These are phyloP conservation scores for Diaporthe eres DNA, from an alignment of 2,329 filamentous ascomycete species.

Conservation along the genomic window DNA sequence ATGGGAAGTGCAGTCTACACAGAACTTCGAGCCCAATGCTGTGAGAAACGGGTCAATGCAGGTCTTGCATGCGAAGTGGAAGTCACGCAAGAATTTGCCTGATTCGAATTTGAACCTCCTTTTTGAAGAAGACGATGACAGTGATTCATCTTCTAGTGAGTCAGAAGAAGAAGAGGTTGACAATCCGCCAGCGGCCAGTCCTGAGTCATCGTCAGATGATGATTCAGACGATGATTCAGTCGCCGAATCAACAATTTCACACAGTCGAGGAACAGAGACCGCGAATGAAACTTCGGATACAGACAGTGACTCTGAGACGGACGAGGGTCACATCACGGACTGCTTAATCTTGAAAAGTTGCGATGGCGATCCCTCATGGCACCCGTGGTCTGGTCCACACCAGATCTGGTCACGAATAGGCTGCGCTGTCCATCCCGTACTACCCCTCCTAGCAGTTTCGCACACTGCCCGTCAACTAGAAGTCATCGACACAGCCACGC, in stretches of 20 bases:
- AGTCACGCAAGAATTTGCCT: not conserved
- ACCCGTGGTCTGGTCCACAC: not conserved
- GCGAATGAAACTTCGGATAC: not conserved
- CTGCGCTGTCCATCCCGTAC: not conserved
- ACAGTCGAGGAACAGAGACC: not conserved
- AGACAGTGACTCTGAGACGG: not conserved
- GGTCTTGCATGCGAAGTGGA: constrained; percentile 9
- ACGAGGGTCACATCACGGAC: not conserved
- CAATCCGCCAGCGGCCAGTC: not conserved
- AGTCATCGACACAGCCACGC: not conserved
- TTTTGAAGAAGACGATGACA: not conserved
- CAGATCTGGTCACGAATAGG: constrained; percentile 4
- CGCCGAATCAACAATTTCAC: not conserved
- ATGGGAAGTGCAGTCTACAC: not conserved
- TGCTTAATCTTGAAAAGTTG: not conserved
- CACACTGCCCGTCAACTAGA: constrained; percentile 10
- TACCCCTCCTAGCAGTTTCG: not conserved
- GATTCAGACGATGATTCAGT: not conserved
- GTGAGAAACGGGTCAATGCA: not conserved
- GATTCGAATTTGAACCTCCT: not conserved
- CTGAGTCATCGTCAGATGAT: not conserved
- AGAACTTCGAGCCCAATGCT: not conserved
- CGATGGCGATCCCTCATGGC: not conserved
- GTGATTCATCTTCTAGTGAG: not conserved
- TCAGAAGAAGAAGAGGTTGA: not conserved